Base-by-base conservation (phyloP, 2,329 filamentous ascomycete genomes). In the Claviceps cyperi region DNA sequence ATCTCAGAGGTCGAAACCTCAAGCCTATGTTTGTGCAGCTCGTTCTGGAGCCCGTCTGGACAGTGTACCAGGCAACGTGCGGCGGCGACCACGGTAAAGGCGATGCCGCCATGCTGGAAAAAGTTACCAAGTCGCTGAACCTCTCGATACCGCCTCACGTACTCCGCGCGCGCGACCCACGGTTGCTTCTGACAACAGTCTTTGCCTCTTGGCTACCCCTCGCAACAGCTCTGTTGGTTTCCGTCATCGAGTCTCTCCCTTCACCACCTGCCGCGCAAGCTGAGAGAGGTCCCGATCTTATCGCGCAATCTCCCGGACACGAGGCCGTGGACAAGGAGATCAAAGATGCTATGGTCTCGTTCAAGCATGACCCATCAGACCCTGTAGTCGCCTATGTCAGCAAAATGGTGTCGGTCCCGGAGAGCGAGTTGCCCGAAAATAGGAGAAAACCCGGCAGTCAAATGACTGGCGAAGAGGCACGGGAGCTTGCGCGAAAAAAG, bases 1-100 rank as follows among this genome's bases (percentile, higher is more conserved):
- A 98, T 70, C 72, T 98, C 47, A 97, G 94, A 63, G 92, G 92
- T 3, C 78, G 92, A 45, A 80, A 84, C 52, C 70, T 98, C 54
- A 98, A 97, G 68, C 92, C 92, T 8, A 88, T 98, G 78, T 98
- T 98, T 65, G 92, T 97, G 14, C 92, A 97, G 64, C 73, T 98
- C 47, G 92, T 98, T 6, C 74, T 98, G 49, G 92, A 97, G 58
- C 91, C 89, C 53, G 83, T 98, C 50, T 98, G 92, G 92, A 89
- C 90, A 24, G 86, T 92, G 9, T 98, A 98, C 63, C 80, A 90
- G 59, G 91, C 90, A 41, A 95, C 91, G 1, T 84, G 81, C 4
- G 89, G 89, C 41, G 85, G 86, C 47, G 83, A 84, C 55, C 83
- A 83, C 55, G 86, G 84, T 55, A 92, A 85, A 66, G 89, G 89